phyloP scores from a whole-genome alignment of 441 rosid species.

The Metrosideros polymorpha region DNA sequence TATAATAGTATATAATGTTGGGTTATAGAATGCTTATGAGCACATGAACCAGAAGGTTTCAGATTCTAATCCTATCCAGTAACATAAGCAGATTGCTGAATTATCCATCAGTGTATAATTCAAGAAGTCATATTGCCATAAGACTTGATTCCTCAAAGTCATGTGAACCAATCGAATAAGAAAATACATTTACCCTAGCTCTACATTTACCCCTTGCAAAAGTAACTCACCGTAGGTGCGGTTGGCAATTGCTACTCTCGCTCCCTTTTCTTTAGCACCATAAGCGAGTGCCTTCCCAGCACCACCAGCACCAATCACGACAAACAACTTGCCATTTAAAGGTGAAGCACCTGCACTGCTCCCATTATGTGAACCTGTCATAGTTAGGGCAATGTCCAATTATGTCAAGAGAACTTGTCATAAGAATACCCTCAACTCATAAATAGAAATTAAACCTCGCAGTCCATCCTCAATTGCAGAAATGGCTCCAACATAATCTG shows the following conservation, averaged over 20 bases:
- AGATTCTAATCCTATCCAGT: not conserved
- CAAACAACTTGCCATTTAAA: constrained; percentile 56
- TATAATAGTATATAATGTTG: not conserved
- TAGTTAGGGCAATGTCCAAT: not conserved
- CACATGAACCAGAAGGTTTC: not conserved
- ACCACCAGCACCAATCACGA: constrained; percentile 79
- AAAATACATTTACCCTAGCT: not conserved
- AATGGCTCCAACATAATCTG: constrained; percentile 66
- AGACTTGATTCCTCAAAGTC: not conserved
- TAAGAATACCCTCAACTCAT: not conserved
- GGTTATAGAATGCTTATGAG: not conserved
- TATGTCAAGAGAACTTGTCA: not conserved
- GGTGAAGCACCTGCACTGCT: constrained; percentile 29
- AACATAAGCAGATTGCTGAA: not conserved
- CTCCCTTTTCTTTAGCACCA: constrained; percentile 72
- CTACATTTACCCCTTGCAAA: not conserved
- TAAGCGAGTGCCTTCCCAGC: constrained; percentile 80
- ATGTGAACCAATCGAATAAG: not conserved
- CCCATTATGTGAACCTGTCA: constrained; percentile 24
- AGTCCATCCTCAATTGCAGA: constrained; percentile 74
- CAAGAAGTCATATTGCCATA: not conserved
- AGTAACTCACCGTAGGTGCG: constrained; percentile 47
- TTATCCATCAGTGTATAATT: not conserved
- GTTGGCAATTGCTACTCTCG: constrained; percentile 52
- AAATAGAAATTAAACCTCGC: constrained; percentile 30